These are phyloP conservation scores for Blastomyces silverae DNA, from an alignment of 2,329 filamentous ascomycete species.

Conservation along the genomic window DNA sequence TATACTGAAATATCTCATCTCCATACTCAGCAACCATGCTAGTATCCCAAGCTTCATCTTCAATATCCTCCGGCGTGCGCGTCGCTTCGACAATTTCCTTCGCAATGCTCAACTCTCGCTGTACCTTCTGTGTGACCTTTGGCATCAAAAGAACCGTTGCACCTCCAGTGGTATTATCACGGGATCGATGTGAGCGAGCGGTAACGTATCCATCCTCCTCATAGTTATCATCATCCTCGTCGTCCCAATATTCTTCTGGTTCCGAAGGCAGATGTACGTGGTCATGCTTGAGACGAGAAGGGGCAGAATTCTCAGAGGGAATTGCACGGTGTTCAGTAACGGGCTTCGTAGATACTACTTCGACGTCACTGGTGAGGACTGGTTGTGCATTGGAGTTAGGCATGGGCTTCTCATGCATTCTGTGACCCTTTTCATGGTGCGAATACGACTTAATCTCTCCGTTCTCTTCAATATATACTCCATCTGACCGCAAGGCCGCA, in stretches of 20 bases:
- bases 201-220: conserved; percentile 66
- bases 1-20: conserved; percentile 91
- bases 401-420: not conserved
- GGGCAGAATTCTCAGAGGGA: conserved; percentile 22
- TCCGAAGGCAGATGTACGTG: conserved; percentile 39
- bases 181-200: conserved; percentile 69
- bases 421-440: not conserved
- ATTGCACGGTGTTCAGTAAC: conserved; percentile 5
- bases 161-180: conserved; percentile 64
- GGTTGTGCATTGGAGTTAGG: not conserved
- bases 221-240: conserved; percentile 69
- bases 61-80: conserved; percentile 64
- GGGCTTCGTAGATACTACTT: not conserved
- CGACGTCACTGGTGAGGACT: not conserved
- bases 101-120: conserved; percentile 65
- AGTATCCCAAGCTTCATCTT: conserved; percentile 86
- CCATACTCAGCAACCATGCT: conserved; percentile 98
- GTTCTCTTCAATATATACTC: conserved; percentile 27
- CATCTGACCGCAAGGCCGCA: conserved; percentile 25
- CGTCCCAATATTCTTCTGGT: conserved; percentile 67
- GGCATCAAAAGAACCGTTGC: conserved; percentile 64
- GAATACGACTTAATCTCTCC: conserved; percentile 25
- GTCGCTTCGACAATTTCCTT: conserved; percentile 60
- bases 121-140: conserved; percentile 59
- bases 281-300: conserved; percentile 23